Base-by-base conservation (phyloP, 805 yeast genomes). In the Kazachstania bromeliacearum region DNA sequence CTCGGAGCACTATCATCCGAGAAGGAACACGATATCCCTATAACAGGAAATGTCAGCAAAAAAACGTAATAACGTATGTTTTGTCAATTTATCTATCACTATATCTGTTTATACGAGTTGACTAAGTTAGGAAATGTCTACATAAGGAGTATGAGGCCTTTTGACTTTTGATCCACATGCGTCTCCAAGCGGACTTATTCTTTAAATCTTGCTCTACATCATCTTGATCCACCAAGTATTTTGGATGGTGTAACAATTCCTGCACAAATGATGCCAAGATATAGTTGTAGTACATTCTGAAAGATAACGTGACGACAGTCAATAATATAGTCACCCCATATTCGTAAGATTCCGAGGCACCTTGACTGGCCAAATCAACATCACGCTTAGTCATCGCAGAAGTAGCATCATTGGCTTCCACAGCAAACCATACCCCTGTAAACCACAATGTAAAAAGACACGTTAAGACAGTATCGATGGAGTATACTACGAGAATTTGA, bases 371-470 rank as follows among this genome's bases (percentile, higher is more conserved):
- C 15, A 51, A 23, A 15, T 47, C 48, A 2, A 41, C 42, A 3
- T 57, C 47, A 4, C 57, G 38, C 5, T 17, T 33, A 4, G 13
- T 14, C 9, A 33, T 20, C 10, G 18, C 16, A 2, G 31, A 7
- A 7, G 9, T 22, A 5, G 26, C 25, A 12, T 9, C 17, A 4
- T 21, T 26, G 6, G n/a, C n/a, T 1, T 8, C 21, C 6, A 12
- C 33, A 12, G 7, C 27, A 51, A 85, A 81, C 96, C 96, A 89
- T 41, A 75, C 70, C 36, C 71, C 69, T 5, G 79, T 70, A 54
- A 89, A 88, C 59, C 77, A 81, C 4, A 79, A 44, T 15, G 94
- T 83, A 58, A 81, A 87, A 3, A 80, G 58, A 19, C 75, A 57
- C 19, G 85, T 83, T 28, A 74, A 57, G 0, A 78, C 23, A 0